These are phyloP conservation scores for Parasitella parasitica DNA, from an alignment of 371 early-diverging fungal species.

Conservation along the genomic window DNA sequence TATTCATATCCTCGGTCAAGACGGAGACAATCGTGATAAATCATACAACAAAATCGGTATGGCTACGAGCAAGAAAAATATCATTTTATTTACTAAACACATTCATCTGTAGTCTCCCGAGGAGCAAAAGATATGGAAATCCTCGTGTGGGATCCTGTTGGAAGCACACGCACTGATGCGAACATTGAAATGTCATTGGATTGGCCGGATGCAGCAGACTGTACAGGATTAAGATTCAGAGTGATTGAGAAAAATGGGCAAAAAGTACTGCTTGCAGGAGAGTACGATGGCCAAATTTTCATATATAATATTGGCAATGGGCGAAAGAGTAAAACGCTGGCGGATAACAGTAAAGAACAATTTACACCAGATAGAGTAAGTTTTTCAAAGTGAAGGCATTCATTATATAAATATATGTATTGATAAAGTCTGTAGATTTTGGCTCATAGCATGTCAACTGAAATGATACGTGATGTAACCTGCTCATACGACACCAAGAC, in stretches of 20 bases:
- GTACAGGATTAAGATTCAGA: slow-evolving; percentile 34
- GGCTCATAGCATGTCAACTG: slow-evolving; percentile 30
- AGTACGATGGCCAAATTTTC: slow-evolving; percentile 42
- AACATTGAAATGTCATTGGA: slow-evolving; percentile 34
- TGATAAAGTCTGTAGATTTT: slow-evolving; percentile 20
- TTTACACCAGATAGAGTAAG: slow-evolving; percentile 32
- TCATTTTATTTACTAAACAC: background rate
- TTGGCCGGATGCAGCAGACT: slow-evolving; percentile 40
- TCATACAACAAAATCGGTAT: slow-evolving; percentile 20
- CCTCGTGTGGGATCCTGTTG: slow-evolving; percentile 37
- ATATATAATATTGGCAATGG: slow-evolving; percentile 41
- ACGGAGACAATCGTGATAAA: slow-evolving; percentile 3
- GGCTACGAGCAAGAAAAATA: too few species aligned
- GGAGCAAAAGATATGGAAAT: slow-evolving; percentile 42
- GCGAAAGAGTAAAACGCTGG: slow-evolving; percentile 27
- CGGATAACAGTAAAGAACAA: slow-evolving; percentile 34
- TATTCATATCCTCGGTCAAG: slow-evolving; percentile 38
- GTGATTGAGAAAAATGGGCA: slow-evolving; percentile 33
- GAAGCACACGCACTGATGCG: slow-evolving; percentile 37
- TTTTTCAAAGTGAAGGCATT: background rate
- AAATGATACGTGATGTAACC: slow-evolving; percentile 40
- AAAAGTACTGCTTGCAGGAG: slow-evolving; percentile 41
- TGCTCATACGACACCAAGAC: slow-evolving; percentile 31
- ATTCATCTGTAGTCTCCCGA: slow-evolving; percentile 30
- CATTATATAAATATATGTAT: background rate